Evolutionary conservation across 2,329 filamentous ascomycete genomes (phyloP).

Genomic region (Pseudodiploospora longispora): DNA sequence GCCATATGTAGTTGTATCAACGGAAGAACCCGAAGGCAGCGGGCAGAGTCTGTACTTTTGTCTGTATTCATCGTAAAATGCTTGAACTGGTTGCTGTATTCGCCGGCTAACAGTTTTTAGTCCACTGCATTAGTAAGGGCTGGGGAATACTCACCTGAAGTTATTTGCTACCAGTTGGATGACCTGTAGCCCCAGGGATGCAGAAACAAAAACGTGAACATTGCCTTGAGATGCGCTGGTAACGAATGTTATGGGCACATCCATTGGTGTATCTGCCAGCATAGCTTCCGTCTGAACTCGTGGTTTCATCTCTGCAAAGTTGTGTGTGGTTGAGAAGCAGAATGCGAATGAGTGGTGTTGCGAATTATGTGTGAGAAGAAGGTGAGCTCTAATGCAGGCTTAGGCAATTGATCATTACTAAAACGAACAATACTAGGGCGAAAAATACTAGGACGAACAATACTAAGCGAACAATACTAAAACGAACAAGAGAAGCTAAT

Average conservation of each 20-base stretch:
- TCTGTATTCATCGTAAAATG: constrained; percentile 15
- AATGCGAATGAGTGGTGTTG: too few species aligned
- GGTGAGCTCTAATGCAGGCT: too few species aligned
- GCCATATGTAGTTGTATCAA: constrained; percentile 10
- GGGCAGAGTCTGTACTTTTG: constrained; percentile 20
- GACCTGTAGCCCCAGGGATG: constrained; percentile 11
- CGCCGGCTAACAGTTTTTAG: constrained; percentile 11
- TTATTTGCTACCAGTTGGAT: constrained; percentile 16
- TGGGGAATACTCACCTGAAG: constrained; percentile 14
- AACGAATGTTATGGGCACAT: constrained; percentile 17
- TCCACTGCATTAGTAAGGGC: neutral
- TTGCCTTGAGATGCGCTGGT: constrained; percentile 14
- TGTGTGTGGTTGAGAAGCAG: too few species aligned
- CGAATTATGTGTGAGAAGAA: too few species aligned
- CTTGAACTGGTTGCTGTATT: constrained; percentile 18
- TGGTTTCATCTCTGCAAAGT: constrained; percentile 5
- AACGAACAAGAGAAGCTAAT: too few species aligned
- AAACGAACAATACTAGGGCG: too few species aligned
- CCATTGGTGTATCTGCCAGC: constrained; percentile 1
- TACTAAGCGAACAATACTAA: too few species aligned
- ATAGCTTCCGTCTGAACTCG: constrained; percentile 2
- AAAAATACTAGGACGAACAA: too few species aligned
- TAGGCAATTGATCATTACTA: too few species aligned
- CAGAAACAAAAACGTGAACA: constrained; percentile 19
- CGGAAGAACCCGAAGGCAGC: constrained; percentile 8